Conservation (phyloP, 2,329 filamentous ascomycete species). For the Chaetoscypha palmicola region DNA sequence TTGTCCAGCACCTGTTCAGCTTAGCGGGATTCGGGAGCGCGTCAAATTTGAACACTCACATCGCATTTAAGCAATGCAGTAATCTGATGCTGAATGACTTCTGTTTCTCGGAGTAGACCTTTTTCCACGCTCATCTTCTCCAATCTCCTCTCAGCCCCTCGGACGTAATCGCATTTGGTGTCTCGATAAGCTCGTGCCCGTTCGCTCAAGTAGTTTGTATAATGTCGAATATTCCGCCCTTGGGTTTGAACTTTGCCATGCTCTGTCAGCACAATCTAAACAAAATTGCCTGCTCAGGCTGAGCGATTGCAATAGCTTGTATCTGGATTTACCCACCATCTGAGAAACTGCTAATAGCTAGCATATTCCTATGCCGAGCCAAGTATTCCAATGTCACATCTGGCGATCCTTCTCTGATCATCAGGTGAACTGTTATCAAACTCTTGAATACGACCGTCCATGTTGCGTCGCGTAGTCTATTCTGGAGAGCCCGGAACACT, state of each 20-base stretch:
- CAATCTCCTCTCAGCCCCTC: constrained; percentile 71
- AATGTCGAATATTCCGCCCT: constrained; percentile 88
- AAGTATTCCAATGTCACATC: constrained; percentile 85
- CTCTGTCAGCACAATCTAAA: constrained; percentile 33
- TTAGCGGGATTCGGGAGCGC: too few species aligned
- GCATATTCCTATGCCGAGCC: constrained; percentile 70
- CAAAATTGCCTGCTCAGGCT: constrained; percentile 16
- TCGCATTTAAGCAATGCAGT: constrained; percentile 82
- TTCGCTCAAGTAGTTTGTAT: constrained; percentile 78
- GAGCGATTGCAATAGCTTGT: constrained; percentile 9
- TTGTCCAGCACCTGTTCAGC: constrained; percentile 79
- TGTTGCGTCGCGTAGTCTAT: constrained; percentile 86
- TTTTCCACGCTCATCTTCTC: constrained; percentile 87
- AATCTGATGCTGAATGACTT: constrained; percentile 83
- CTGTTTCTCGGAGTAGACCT: constrained; percentile 84
- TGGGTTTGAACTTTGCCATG: constrained; percentile 72
- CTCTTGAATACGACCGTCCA: constrained; percentile 99
- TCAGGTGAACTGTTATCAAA: constrained; percentile 89
- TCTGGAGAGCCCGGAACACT: constrained; percentile 86
- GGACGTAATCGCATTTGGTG: constrained; percentile 85
- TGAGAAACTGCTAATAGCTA: constrained; percentile 85
- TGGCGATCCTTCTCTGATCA: constrained; percentile 91
- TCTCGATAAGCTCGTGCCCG: constrained; percentile 76
- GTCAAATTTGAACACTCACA: too few species aligned
- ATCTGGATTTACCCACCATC: constrained; percentile 58